Evolutionary conservation across 495 filamentous ascomycete genomes (phyloP), one percentile per base, ranked within the genome.

Genomic region (Usnea hakonensis): DNA sequence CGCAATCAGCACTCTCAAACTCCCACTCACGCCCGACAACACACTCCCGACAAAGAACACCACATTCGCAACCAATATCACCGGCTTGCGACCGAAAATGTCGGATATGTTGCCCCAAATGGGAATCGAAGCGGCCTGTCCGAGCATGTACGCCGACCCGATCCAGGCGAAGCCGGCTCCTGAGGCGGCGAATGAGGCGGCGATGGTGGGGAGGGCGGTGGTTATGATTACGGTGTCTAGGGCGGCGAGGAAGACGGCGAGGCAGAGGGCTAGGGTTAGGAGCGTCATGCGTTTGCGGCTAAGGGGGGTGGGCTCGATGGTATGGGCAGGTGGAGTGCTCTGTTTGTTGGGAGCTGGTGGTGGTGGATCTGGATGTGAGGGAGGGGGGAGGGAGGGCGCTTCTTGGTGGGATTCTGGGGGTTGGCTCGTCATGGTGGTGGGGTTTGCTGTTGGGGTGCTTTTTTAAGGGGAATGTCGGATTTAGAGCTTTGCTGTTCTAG

Each of bases 71-170:
- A 86, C 58, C 13, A 96, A 75, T 53, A 95, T 76, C 56, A 94
- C 86, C 3, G 82, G 84, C 69, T 95, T 96, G 30, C 91, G 82
- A 1, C 91, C 91, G 80, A 85, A 95, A 61, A 96, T 93, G 68
- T 95, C 91, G 65, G 82, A 86, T 41, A 92, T 73, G 70, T 91
- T 91, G n/a, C 88, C 90, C 89, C 90, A 92, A 58, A 85, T 76
- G 0, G 89, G 88, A 28, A 85, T 84, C 33, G 82, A 82, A 5
- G 89, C 83, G 2, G 86, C 79, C 70, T 83, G 86, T 21, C 85
- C 86, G 10, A 94, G 80, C 23, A 87, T 76, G 67, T 87, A 90
- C 13, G 85, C 84, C 23, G 82, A 84, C 2, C 86, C 87, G 67
- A 91, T 88, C 88, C 88, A 91, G 52, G 86, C 88, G 69, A 89